Percentiles rank a stretch among this genome's conserved stretches.
Evolutionary conservation across 2,329 filamentous ascomycete species (phyloP).

Genomic region (Davidsoniella neocaledoniae): DNA sequence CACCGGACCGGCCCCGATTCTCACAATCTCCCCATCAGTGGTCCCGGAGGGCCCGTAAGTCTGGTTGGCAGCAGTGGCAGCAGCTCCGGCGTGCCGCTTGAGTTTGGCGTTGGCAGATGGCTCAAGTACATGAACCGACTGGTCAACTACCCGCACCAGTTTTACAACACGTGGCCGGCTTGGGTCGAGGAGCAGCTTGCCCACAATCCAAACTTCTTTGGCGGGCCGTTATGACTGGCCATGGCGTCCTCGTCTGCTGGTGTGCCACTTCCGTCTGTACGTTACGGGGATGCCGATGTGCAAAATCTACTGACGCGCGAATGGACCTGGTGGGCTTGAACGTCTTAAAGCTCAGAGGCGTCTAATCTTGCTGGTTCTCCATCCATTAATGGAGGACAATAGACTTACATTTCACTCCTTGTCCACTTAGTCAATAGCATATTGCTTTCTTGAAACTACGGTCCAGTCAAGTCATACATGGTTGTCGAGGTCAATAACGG

Average conservation of each 20-base stretch:
- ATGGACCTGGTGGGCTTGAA: background rate
- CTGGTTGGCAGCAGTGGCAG: background rate
- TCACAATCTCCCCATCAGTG: background rate
- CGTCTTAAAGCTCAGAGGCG: too few species aligned
- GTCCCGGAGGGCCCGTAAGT: background rate
- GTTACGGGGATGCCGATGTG: background rate
- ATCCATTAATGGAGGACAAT: too few species aligned
- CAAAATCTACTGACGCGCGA: background rate
- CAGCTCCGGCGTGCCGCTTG: slow-evolving; percentile 16
- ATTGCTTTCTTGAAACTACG: too few species aligned
- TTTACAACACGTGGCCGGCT: slow-evolving; percentile 35
- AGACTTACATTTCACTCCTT: too few species aligned
- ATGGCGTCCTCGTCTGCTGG: background rate
- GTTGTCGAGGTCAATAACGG: too few species aligned
- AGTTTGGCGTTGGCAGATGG: slow-evolving; percentile 32
- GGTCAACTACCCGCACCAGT: slow-evolving; percentile 27
- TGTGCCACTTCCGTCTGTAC: too few species aligned
- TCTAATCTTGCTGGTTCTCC: too few species aligned
- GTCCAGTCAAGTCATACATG: too few species aligned
- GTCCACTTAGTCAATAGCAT: too few species aligned
- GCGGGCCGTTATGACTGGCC: background rate
- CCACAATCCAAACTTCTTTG: slow-evolving; percentile 28
- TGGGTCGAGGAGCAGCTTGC: slow-evolving; percentile 37
- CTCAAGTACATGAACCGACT: slow-evolving; percentile 32
- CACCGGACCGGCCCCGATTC: background rate